phyloP scores from a whole-genome alignment of 2,329 filamentous ascomycete species.

The Pleurostoma richardsiae region DNA sequence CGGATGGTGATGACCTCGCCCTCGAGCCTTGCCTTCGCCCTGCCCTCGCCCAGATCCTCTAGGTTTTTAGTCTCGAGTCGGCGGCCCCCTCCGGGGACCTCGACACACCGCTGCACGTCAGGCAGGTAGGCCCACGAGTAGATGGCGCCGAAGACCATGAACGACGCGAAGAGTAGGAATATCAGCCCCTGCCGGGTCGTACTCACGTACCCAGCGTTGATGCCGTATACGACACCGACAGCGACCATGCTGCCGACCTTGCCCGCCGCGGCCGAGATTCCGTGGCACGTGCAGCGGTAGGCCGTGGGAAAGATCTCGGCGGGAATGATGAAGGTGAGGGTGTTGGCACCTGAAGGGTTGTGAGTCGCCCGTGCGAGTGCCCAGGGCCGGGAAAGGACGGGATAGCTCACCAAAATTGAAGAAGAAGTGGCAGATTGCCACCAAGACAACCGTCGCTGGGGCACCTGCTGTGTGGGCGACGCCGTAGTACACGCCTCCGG shows the following conservation, averaged over 20 bases:
- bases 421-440: constrained; percentile 48
- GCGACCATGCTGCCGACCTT: constrained; percentile 53
- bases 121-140: constrained; percentile 49
- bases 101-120: constrained; percentile 35
- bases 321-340: constrained; percentile 59
- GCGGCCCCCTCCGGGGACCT: constrained; percentile 23
- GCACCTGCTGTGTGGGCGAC: constrained; percentile 34
- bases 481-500: constrained; percentile 43
- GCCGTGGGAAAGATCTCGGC: constrained; percentile 61
- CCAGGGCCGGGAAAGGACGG: background rate
- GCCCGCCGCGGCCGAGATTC: constrained; percentile 55
- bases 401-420: constrained; percentile 45
- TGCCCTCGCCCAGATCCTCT: constrained; percentile 45
- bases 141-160: constrained; percentile 42
- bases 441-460: constrained; percentile 41
- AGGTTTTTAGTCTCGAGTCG: constrained; percentile 40
- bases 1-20: constrained; percentile 38
- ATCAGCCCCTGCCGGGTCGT: constrained; percentile 40
- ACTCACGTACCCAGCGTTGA: constrained; percentile 37
- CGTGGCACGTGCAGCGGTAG: constrained; percentile 58
- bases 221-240: constrained; percentile 43
- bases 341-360: constrained; percentile 44
- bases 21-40: constrained; percentile 34
- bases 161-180: constrained; percentile 44
- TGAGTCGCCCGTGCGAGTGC: background rate